A percentile compares a stretch with the other conserved stretches of the same genome.
Conservation (phyloP, 1,139 yeast species). For the Candida smagusa region DNA sequence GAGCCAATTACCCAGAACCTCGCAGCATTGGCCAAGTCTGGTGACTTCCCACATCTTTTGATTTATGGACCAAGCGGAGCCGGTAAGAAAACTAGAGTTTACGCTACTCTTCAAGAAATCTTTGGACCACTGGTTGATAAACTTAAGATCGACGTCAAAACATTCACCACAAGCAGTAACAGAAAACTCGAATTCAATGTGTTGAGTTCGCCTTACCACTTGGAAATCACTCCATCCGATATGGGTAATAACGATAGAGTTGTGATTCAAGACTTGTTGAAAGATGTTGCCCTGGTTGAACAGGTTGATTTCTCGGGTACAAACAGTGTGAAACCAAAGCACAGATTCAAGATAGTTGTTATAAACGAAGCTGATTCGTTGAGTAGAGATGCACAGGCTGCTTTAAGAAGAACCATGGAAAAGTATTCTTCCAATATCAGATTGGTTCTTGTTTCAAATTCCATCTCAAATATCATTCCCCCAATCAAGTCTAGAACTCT, state of each 20-base stretch:
- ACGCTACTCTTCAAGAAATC: constrained; percentile 73
- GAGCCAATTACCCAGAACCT: constrained; percentile 60
- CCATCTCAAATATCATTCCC: constrained; percentile 86
- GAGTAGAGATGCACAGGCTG: constrained; percentile 96
- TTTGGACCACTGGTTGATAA: constrained; percentile 80
- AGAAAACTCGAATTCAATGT: constrained; percentile 87
- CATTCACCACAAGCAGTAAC: constrained; percentile 67
- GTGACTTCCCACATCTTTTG: constrained; percentile 89
- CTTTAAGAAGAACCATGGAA: constrained; percentile 96
- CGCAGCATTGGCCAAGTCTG: constrained; percentile 62
- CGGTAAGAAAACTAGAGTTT: constrained; percentile 92
- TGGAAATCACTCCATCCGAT: constrained; percentile 95
- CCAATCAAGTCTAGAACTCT: constrained; percentile 94
- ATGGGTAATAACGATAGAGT: constrained; percentile 94
- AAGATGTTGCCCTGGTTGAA: constrained; percentile 93
- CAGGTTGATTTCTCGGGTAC: constrained; percentile 72
- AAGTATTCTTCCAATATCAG: constrained; percentile 88
- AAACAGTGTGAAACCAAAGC: constrained; percentile 37
- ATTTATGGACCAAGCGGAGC: constrained; percentile 96
- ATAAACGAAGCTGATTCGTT: constrained; percentile 93
- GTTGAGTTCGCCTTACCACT: constrained; percentile 82
- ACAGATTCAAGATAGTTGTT: constrained; percentile 84
- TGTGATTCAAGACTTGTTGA: constrained; percentile 88
- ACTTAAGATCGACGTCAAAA: constrained; percentile 85
- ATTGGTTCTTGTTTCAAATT: constrained; percentile 77